Evolutionary conservation across 2,329 filamentous ascomycete species (phyloP), one percentile per base, ranked within the genome.

Genomic region (Neopestalotiopsis rosae): DNA sequence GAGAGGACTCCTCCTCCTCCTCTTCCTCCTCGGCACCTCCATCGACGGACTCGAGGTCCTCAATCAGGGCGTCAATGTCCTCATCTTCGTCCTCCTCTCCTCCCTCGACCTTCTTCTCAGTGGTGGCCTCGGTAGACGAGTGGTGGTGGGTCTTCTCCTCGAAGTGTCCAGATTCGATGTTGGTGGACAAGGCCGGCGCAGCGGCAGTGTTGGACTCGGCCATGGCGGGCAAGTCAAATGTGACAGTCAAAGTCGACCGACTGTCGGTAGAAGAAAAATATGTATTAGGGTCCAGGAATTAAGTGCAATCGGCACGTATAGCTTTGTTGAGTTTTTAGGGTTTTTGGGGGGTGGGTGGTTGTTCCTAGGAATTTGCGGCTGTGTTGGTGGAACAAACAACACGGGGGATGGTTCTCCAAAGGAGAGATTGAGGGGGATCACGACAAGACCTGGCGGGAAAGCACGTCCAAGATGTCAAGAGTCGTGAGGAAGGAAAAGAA

Each of bases 21-120:
- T 90, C 89, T 34, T 92, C 89, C 32, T 91, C 85, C 67, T 88
- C 86, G 74, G 90, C 89, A 67, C 91, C 89, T 66, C 91, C 93
- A 80, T 96, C 93, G 75, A 94, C 86, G 57, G 91, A 94, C 83
- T 96, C 92, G 74, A 97, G 91, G 76, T 96, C 94, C 80, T 94
- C 92, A 74, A 97, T 97, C 76, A 97, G 87, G 77, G 91, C 90
- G 78, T 97, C 93, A 74, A 97, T 94, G 79, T 95, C 92, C 83
- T 94, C 92, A 76, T 94, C 92, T 61, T 93, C 92, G 28, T 94
- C 91, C 63, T 93, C 91, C 5, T 91, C 90, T 38, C 87, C 88
- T 7, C 6, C 34, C 58, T 81, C 83, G 28, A 77, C 79, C 76
- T 82, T 84, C 70, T 83, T 84, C 69, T 78, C 75, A 76, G 82